A percentile compares a stretch with the other conserved stretches of the same genome.
Conservation (phyloP, 2,329 filamentous ascomycete species). For the Periglandula ipomoeae region DNA sequence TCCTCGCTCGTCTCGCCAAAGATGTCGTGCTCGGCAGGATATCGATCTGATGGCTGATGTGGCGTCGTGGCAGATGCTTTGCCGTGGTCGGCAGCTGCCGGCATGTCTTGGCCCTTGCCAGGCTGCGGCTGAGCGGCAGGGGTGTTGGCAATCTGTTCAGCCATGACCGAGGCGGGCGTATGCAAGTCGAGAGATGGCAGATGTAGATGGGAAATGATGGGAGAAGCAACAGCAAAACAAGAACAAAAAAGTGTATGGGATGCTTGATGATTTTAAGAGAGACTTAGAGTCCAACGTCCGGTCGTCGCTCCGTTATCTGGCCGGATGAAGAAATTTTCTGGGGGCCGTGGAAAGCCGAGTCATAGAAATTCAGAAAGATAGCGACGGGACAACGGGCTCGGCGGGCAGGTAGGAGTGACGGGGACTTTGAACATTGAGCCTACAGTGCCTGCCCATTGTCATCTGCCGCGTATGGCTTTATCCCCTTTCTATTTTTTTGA, state of each 20-base stretch:
- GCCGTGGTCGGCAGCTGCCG: conserved; percentile 3
- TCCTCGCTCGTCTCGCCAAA: conserved; percentile 17
- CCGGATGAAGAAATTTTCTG: conserved; percentile 2
- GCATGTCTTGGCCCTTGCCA: background rate
- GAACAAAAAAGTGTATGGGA: background rate
- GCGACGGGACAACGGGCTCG: background rate
- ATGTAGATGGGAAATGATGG: background rate
- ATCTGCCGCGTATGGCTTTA: too few relatives aligned
- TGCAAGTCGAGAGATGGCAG: background rate
- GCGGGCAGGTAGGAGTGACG: background rate
- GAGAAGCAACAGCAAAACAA: background rate
- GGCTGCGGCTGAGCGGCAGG: background rate
- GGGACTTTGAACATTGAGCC: background rate
- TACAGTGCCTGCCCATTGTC: background rate
- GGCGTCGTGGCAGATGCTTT: conserved; percentile 2
- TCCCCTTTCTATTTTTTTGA: too few relatives aligned
- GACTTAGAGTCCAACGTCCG: too few relatives aligned
- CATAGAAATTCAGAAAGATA: background rate
- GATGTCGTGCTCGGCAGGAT: conserved; percentile 8
- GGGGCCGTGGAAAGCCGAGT: conserved; percentile 7
- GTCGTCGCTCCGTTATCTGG: conserved; percentile 1
- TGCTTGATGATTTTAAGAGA: background rate
- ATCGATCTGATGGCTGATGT: background rate
- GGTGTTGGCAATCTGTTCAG: background rate
- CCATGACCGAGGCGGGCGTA: background rate